Evolutionary conservation across 208 protist species (phyloP).

Genomic region (Tritrichomonas foetus): DNA sequence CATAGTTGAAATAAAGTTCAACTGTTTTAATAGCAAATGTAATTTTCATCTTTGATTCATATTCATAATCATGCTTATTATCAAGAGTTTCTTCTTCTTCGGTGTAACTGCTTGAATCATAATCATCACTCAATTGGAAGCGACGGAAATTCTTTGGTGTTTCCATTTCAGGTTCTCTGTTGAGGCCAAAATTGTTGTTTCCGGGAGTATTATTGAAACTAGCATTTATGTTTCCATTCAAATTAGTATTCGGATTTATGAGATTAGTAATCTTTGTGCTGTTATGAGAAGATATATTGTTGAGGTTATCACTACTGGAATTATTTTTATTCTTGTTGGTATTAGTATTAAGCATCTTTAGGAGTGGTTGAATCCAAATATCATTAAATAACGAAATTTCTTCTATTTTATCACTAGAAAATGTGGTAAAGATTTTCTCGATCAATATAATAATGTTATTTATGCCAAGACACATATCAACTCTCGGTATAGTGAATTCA

Average conservation of each 20-base stretch:
- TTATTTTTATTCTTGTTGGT: not conserved
- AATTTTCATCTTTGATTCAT: not conserved
- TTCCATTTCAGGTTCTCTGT: too few relatives aligned
- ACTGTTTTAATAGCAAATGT: not conserved
- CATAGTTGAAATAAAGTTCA: not conserved
- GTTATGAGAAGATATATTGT: not conserved
- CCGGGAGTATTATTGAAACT: too few relatives aligned
- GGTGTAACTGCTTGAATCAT: not conserved
- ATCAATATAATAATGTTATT: not conserved
- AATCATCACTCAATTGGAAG: too few relatives aligned
- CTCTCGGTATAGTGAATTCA: not conserved
- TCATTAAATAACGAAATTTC: constrained; percentile 37
- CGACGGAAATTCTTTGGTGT: too few relatives aligned
- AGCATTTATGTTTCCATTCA: too few relatives aligned
- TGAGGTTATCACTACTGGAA: not conserved
- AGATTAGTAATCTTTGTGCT: not conserved
- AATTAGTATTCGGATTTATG: too few relatives aligned
- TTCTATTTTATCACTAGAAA: constrained; percentile 32
- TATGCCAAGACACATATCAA: not conserved
- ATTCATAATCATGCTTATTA: not conserved
- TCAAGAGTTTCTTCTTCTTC: not conserved
- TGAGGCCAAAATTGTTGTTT: too few relatives aligned
- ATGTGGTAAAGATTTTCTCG: not conserved
- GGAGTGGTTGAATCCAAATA: not conserved
- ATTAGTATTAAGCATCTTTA: not conserved